Evolutionary conservation across 768 basidiomycete genomes (phyloP).

Genomic region (Tylopilus rubrobrunneus): DNA sequence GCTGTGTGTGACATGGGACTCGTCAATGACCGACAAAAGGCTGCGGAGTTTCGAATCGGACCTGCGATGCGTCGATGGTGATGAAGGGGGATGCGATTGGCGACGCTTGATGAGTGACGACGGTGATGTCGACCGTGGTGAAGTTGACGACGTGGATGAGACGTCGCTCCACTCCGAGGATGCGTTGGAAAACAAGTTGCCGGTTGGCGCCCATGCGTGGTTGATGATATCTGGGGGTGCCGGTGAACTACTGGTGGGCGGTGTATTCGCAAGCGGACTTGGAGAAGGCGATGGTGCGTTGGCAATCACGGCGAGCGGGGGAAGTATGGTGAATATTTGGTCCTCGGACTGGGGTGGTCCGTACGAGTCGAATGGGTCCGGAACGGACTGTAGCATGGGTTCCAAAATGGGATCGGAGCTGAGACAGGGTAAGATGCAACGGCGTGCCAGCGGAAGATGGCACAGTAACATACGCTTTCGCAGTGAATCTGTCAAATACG

Average conservation of each 20-base stretch:
- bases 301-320: slow-evolving; percentile 77
- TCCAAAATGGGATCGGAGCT: slow-evolving; percentile 89
- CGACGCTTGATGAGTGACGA: slow-evolving; percentile 39
- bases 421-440: slow-evolving; percentile 12
- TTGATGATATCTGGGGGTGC: slow-evolving; percentile 29
- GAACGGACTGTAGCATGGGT: slow-evolving; percentile 83
- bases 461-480: slow-evolving; percentile 67
- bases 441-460: neutral
- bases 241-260: slow-evolving; percentile 32
- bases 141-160: slow-evolving; percentile 36
- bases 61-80: slow-evolving; percentile 42
- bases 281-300: slow-evolving; percentile 56
- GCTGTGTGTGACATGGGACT: slow-evolving; percentile 40
- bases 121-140: slow-evolving; percentile 53
- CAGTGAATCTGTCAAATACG: slow-evolving; percentile 81
- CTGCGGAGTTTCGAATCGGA: slow-evolving; percentile 65
- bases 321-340: slow-evolving; percentile 89
- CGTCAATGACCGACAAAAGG: slow-evolving; percentile 71
- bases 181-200: slow-evolving; percentile 46
- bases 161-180: slow-evolving; percentile 54
- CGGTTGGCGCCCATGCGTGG: slow-evolving; percentile 50
- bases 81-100: slow-evolving; percentile 47
- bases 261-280: slow-evolving; percentile 51
- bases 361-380: slow-evolving; percentile 92
- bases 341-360: slow-evolving; percentile 84